Evolutionary conservation across 257 asterid genomes (phyloP), one percentile per base, ranked within the genome.

Genomic region (Osmanthus fragrans): DNA sequence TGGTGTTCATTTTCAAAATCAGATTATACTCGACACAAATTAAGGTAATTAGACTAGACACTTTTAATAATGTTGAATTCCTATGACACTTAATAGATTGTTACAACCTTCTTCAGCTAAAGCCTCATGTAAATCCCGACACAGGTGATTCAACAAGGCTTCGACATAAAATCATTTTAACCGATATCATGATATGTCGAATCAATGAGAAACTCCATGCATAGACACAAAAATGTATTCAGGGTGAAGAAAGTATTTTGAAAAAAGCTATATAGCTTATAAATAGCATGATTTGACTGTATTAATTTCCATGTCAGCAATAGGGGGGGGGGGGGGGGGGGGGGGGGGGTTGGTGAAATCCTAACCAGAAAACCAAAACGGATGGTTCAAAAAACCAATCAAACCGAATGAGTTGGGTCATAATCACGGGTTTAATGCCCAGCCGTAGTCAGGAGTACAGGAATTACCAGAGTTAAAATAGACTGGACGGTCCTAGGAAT

Each of bases 401-500:
- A 32, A 32, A 32, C 12, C 3, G 12, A 37, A 2, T 4, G 12
- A 2, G 42, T 8, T 1, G 42, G 42, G 12, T 8, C 10, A 12
- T 10, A 7, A 7, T 37, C 42, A 37, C 3, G 12, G 42, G 42
- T 37, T 37, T 37, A 37, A 37, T 37, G 12, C 12, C 12, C 12
- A 37, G 42, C 42, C 42, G 2, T 8, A 5, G 75, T 32, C 67
- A 58, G 15, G 15, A 21, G 33, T 79, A 78, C 12, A 39, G 82
- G 81, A 81, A 75, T 82, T 80, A 84, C 86, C 91, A 71, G 88
- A 70, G 79, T 81, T 78, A 34, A 81, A 74, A 37, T 71, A 60
- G 16, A 83, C 77, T 82, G 87, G 90, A 80, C 77, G 74, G 79
- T 78, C 77, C 19, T 75, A 47, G 83, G 83, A 80, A 79, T 77